Conservation (phyloP, 352 stramenopile genomes). For the Pythium brachiatum region DNA sequence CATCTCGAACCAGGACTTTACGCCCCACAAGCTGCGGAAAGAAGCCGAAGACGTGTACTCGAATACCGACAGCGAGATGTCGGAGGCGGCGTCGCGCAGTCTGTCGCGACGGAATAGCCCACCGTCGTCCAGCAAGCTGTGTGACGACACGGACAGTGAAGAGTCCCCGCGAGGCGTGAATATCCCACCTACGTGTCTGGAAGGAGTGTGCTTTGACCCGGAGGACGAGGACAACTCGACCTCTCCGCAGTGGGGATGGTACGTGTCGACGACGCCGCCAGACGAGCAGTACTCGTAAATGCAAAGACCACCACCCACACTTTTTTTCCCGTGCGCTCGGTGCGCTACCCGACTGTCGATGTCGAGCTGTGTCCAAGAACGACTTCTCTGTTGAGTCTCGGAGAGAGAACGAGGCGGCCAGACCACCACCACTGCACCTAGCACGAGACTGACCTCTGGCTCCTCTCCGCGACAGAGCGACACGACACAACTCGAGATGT, state of each 20-base stretch:
- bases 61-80: conserved; percentile 65
- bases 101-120: conserved; percentile 33
- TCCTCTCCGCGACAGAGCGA: no score
- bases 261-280: conserved; percentile 75
- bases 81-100: conserved; percentile 32
- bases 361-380: no score
- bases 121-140: conserved; percentile 25
- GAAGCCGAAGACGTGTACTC: conserved; percentile 50
- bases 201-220: conserved; percentile 25
- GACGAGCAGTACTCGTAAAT: conserved; percentile 58
- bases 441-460: no score
- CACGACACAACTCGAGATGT: no score
- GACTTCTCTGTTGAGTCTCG: no score
- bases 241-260: conserved; percentile 81
- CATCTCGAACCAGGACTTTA: conserved; percentile 14
- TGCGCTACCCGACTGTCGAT: no score
- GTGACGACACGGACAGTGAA: conserved; percentile 34
- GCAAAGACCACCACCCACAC: not conserved
- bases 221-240: conserved; percentile 37
- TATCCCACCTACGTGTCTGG: conserved; percentile 22
- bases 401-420: no score
- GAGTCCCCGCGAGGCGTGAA: conserved; percentile 21
- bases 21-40: conserved; percentile 21
- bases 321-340: not conserved
- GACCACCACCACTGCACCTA: not conserved